phyloP scores from a whole-genome alignment of 2,329 filamentous ascomycete species.

The Penicillium sumatraense region DNA sequence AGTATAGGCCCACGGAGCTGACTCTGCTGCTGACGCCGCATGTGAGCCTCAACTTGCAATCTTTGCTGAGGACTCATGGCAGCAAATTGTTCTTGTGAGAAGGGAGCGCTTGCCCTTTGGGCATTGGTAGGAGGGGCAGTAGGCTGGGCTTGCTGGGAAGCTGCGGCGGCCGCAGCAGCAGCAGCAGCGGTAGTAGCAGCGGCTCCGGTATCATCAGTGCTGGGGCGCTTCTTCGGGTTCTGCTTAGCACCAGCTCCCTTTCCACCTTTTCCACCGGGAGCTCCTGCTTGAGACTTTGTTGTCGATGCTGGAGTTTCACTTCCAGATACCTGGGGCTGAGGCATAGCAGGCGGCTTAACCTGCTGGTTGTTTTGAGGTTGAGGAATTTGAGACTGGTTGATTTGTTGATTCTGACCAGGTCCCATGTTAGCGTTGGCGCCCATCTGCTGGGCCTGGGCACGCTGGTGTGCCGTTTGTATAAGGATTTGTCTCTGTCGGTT shows the following conservation, averaged over 20 bases:
- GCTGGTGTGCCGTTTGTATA: slow-evolving; percentile 37
- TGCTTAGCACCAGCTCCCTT: slow-evolving; percentile 36
- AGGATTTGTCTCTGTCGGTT: slow-evolving; percentile 41
- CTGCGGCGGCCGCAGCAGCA: slow-evolving; percentile 47
- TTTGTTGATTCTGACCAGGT: slow-evolving; percentile 30
- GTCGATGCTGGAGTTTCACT: slow-evolving; percentile 32
- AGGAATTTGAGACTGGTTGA: slow-evolving; percentile 27
- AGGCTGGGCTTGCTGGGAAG: slow-evolving; percentile 33
- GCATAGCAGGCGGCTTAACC: slow-evolving; percentile 25
- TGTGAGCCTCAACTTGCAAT: slow-evolving; percentile 39
- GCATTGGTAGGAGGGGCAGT: slow-evolving; percentile 23
- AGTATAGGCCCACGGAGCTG: slow-evolving; percentile 35
- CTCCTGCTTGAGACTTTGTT: slow-evolving; percentile 34
- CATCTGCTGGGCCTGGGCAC: slow-evolving; percentile 29
- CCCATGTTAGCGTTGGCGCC: slow-evolving; percentile 31
- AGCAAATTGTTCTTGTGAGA: slow-evolving; percentile 43
- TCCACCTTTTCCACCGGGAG: slow-evolving; percentile 27
- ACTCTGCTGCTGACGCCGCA: slow-evolving; percentile 39
- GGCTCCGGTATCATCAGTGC: slow-evolving; percentile 53
- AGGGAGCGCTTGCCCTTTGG: slow-evolving; percentile 23
- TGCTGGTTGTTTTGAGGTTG: slow-evolving; percentile 29
- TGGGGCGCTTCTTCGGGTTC: slow-evolving; percentile 49
- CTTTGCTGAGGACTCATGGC: slow-evolving; percentile 49
- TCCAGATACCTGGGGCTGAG: slow-evolving; percentile 29
- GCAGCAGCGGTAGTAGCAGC: slow-evolving; percentile 44